Base-by-base conservation (phyloP, 192 early-diverging fungal genomes). In the Podila minutissima region DNA sequence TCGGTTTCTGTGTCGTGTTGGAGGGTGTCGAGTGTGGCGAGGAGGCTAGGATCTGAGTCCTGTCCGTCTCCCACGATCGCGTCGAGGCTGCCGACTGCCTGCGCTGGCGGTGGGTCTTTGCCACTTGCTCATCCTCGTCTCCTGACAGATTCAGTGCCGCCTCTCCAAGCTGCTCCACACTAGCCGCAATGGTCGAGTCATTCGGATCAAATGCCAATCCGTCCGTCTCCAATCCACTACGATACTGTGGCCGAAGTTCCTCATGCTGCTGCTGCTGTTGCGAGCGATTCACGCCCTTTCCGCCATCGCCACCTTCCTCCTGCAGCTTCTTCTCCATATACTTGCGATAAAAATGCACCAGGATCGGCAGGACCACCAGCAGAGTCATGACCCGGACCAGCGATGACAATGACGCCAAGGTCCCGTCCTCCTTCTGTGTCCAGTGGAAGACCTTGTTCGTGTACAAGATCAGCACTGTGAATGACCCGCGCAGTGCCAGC, bases 391-490 rank as follows among this genome's bases (percentile, higher is more conserved):
- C 62, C 9, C 83, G 74, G 28, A 66, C 58, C 11, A 70, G 32
- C 0, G 82, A 81, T 0, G 55, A 24, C 35, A 83, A 17, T n/a
- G 73, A 74, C 20, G 82, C 73, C 37, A 75, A 61, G 19, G 84
- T 59, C 11, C 86, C 85, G 51, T 75, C 82, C 62, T 88, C 86
- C 24, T 78, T 73, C 9, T 82, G 72, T n/a, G 81, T 82, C 86
- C 86, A 88, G 60, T 69, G 26, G 67, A 88, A 88, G 29, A 68
- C 37, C 12, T 74, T 37, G 76, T 82, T 84, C 3, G 86, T 84
- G 67, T 88, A 88, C 2, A 88, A 66, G 38, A 81, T 69, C 55
- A 81, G 32, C 1, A 81, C 62, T 9, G 77, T 69, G n/a, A 73
- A 69, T 2, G 77, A 69, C 19, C 77, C 77, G 12, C 69, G 73